Conservation (phyloP, 805 yeast genomes). For the Sungouiella blattae region DNA sequence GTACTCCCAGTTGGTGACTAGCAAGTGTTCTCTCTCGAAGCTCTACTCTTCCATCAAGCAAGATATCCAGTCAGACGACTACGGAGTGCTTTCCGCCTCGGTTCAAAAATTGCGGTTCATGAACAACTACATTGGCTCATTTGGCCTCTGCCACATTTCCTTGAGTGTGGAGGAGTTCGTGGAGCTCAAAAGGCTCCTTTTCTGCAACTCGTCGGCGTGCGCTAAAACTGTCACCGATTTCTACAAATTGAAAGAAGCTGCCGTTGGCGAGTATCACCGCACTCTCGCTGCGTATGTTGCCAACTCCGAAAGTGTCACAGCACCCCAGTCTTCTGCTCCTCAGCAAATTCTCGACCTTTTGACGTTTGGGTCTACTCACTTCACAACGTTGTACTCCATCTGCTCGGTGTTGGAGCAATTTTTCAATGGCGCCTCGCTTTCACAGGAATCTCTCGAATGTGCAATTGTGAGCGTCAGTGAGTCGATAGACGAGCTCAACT, state of each 20-base stretch:
- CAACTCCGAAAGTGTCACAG: slow-evolving; percentile 7
- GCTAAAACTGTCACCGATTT: slow-evolving; percentile 27
- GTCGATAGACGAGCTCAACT: slow-evolving; percentile 58
- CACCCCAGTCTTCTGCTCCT: too few relatives aligned
- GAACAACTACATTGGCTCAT: slow-evolving; percentile 18
- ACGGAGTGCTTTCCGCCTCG: slow-evolving; percentile 15
- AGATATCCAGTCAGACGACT: slow-evolving; percentile 20
- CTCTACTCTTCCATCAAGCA: slow-evolving; percentile 5
- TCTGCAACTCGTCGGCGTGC: slow-evolving; percentile 18
- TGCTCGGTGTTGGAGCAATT: slow-evolving; percentile 17
- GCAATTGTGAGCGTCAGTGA: slow-evolving; percentile 30
- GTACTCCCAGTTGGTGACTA: not conserved
- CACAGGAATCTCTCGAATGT: slow-evolving; percentile 5
- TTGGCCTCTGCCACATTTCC: slow-evolving; percentile 2
- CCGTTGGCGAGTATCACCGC: slow-evolving; percentile 28
- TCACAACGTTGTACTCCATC: slow-evolving; percentile 23
- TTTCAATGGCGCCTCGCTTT: slow-evolving; percentile 6
- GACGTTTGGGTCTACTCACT: slow-evolving; percentile 20
- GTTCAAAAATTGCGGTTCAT: slow-evolving; percentile 25
- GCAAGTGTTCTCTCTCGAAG: not conserved
- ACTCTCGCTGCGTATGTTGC: slow-evolving; percentile 10
- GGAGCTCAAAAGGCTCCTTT: slow-evolving; percentile 15
- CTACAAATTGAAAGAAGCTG: slow-evolving; percentile 43
- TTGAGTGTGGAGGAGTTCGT: slow-evolving; percentile 15
- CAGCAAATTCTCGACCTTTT: slow-evolving; percentile 7